These are phyloP conservation scores for Fusarium virguliforme DNA, from an alignment of 2,329 filamentous ascomycete genomes.

Conservation along the genomic window DNA sequence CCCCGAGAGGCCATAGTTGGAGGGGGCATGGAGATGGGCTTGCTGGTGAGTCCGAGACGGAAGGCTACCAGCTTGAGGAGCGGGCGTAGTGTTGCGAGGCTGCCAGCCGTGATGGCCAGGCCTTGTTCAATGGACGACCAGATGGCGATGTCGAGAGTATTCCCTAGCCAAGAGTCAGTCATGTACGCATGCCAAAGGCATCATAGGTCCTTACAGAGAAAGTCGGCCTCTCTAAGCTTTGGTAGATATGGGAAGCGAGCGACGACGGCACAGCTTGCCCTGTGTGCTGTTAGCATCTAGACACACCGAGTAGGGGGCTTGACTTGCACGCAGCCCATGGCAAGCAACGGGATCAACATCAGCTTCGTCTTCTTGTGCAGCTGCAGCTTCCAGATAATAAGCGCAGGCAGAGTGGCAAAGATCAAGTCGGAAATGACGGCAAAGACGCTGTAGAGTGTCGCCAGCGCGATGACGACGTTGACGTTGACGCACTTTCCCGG, in stretches of 20 bases:
- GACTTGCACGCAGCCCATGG: slow-evolving; percentile 66
- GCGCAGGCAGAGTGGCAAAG: slow-evolving; percentile 65
- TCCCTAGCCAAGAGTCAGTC: slow-evolving; percentile 42
- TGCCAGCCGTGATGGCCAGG: slow-evolving; percentile 62
- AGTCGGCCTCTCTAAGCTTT: slow-evolving; percentile 56
- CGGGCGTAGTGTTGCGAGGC: slow-evolving; percentile 61
- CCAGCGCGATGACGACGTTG: slow-evolving; percentile 63
- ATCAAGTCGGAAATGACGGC: slow-evolving; percentile 65
- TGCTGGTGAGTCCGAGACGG: slow-evolving; percentile 37
- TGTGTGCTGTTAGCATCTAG: slow-evolving; percentile 33
- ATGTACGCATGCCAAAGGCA: fast-evolving
- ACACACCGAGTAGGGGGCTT: neutral
- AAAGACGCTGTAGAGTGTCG: slow-evolving; percentile 64
- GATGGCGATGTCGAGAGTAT: slow-evolving; percentile 60
- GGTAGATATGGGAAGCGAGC: slow-evolving; percentile 57
- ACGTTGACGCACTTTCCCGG: slow-evolving; percentile 50
- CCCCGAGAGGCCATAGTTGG: slow-evolving; percentile 23
- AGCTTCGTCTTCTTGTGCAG: slow-evolving; percentile 66
- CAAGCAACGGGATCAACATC: slow-evolving; percentile 66
- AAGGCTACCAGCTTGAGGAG: slow-evolving; percentile 52
- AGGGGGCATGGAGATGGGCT: slow-evolving; percentile 29
- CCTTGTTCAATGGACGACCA: slow-evolving; percentile 64
- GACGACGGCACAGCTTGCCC: slow-evolving; percentile 60
- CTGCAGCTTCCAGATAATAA: slow-evolving; percentile 68
- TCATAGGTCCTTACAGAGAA: slow-evolving; percentile 54